Evolutionary conservation across 192 early-diverging fungal genomes (phyloP).

Genomic region (Dissophora ornata): DNA sequence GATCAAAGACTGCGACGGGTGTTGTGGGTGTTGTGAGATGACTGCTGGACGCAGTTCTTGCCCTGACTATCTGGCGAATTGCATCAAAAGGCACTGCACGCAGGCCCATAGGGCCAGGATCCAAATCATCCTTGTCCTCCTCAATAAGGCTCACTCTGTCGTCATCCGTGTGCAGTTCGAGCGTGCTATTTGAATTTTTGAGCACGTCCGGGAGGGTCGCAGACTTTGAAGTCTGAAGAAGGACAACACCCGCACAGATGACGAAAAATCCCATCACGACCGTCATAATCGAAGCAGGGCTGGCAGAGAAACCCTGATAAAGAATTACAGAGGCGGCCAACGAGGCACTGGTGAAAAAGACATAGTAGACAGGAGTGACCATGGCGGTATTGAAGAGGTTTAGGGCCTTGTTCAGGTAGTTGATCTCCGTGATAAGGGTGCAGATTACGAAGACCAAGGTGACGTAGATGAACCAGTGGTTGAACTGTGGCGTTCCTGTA

Average conservation of each 20-base stretch:
- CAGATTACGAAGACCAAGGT: slow-evolving; percentile 66
- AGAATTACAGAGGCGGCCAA: slow-evolving; percentile 73
- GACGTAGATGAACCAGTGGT: slow-evolving; percentile 74
- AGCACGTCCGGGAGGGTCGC: slow-evolving; percentile 5
- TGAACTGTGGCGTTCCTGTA: slow-evolving; percentile 67
- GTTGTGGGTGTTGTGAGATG: slow-evolving; percentile 1
- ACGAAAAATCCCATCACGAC: slow-evolving; percentile 71
- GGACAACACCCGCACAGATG: slow-evolving; percentile 68
- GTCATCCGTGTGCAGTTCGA: slow-evolving; percentile 3
- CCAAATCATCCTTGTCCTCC: slow-evolving; percentile 37
- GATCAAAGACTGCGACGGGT: neutral
- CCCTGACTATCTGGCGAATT: slow-evolving; percentile 49
- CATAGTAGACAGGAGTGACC: slow-evolving; percentile 82
- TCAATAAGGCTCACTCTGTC: slow-evolving; percentile 9
- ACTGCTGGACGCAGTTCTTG: slow-evolving; percentile 34
- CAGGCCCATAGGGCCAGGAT: slow-evolving; percentile 42
- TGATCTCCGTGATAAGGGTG: slow-evolving; percentile 68
- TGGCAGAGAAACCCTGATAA: slow-evolving; percentile 70
- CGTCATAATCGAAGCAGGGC: slow-evolving; percentile 42
- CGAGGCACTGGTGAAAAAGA: slow-evolving; percentile 77
- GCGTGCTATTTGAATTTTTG: slow-evolving; percentile 16
- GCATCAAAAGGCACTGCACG: slow-evolving; percentile 48
- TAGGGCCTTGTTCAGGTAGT: slow-evolving; percentile 79
- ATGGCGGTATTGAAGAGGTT: slow-evolving; percentile 77
- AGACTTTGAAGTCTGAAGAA: slow-evolving; percentile 62